Evolutionary conservation across 176 grass and related monocot species (phyloP).

Genomic region (Pontederia paniculata): DNA sequence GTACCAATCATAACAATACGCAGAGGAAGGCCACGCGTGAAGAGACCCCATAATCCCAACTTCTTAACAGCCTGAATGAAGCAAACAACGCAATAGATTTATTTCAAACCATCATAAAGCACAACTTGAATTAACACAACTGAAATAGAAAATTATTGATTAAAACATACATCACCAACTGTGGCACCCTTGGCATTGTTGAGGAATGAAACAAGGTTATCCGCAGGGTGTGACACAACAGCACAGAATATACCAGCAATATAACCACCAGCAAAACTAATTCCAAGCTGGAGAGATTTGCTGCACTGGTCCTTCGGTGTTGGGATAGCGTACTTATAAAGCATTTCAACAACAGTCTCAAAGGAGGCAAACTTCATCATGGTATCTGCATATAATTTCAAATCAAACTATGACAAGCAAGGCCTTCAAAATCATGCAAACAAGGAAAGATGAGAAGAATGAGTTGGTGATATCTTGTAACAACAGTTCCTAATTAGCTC

Average conservation of each 20-base stretch:
- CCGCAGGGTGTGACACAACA: slow-evolving; percentile 83
- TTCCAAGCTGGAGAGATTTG: slow-evolving; percentile 57
- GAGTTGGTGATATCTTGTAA: too few species aligned
- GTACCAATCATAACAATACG: slow-evolving; percentile 97
- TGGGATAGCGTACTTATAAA: slow-evolving; percentile 78
- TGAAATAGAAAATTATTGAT: background rate
- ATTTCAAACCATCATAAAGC: background rate
- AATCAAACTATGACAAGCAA: too few species aligned
- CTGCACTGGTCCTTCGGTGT: slow-evolving; percentile 68
- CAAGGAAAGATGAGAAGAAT: too few species aligned
- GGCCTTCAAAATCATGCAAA: too few species aligned
- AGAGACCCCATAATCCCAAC: slow-evolving; percentile 65
- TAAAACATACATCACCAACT: slow-evolving; percentile 59
- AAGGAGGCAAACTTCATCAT: slow-evolving; percentile 99
- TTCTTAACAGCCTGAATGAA: slow-evolving; percentile 74
- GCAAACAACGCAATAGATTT: background rate
- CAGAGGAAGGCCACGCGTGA: slow-evolving; percentile 86
- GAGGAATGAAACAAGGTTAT: slow-evolving; percentile 86
- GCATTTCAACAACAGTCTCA: slow-evolving; percentile 67
- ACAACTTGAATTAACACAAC: background rate
- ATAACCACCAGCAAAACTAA: slow-evolving; percentile 80
- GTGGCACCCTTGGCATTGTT: slow-evolving; percentile 97
- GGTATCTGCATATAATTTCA: slow-evolving; percentile 41
- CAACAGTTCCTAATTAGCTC: too few species aligned
- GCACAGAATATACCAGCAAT: slow-evolving; percentile 91